phyloP scores from a whole-genome alignment of 2,329 filamentous ascomycete genomes.

The Fusarium brachygibbosum region DNA sequence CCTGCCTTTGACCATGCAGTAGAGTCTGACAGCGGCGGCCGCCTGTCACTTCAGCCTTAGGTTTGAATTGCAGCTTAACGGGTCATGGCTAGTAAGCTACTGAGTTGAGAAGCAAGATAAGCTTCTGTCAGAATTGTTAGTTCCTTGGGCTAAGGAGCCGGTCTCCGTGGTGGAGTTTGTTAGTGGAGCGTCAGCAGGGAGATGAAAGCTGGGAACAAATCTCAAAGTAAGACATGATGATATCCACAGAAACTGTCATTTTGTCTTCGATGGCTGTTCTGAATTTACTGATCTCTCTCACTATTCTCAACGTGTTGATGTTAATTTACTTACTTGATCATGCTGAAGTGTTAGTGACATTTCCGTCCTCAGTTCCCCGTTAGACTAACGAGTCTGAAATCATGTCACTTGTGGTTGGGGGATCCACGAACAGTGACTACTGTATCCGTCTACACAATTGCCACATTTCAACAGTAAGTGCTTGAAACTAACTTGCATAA shows the following conservation, averaged over 20 bases:
- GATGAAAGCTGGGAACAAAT: not conserved
- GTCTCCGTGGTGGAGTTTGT: slow-evolving; percentile 6
- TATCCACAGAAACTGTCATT: not conserved
- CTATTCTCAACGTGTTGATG: accelerated
- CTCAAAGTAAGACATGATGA: slow-evolving; percentile 4
- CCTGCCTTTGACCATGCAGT: no score
- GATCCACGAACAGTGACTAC: not conserved
- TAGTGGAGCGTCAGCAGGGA: slow-evolving; percentile 5
- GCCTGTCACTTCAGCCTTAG: not conserved
- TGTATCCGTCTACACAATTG: not conserved
- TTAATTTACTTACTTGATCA: no score
- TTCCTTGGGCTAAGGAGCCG: not conserved
- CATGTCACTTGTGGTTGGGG: no score
- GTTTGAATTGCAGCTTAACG: not conserved
- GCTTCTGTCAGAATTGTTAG: slow-evolving; percentile 17
- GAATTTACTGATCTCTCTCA: no score
- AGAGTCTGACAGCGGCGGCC: slow-evolving; percentile 1
- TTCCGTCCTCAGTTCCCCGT: not conserved
- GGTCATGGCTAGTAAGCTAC: not conserved
- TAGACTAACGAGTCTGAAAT: not conserved
- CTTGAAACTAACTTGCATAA: not conserved
- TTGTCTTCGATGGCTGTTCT: not conserved
- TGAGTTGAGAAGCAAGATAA: not conserved
- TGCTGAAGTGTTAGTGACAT: not conserved
- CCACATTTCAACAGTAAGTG: not conserved